Evolutionary conservation across 202 grass and related monocot species (phyloP).

Genomic region (Zoysia matrella): DNA sequence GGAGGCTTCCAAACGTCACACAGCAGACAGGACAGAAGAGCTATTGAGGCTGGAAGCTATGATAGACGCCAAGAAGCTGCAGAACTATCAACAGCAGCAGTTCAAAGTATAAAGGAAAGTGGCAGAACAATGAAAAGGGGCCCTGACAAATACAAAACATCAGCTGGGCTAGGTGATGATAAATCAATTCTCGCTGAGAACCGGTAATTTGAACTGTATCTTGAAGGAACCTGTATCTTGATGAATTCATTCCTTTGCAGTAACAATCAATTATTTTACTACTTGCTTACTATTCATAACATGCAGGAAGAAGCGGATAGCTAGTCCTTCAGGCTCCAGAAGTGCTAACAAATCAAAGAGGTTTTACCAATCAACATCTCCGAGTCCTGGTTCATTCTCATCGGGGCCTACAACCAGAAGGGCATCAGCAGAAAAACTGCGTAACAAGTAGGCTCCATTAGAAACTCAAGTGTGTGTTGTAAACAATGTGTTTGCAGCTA

Average conservation of each 20-base stretch:
- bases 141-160: not conserved
- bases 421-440: not conserved
- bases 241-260: not conserved
- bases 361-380: not conserved
- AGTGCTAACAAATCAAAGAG: not conserved
- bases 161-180: not conserved
- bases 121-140: not conserved
- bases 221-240: not conserved
- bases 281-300: not conserved
- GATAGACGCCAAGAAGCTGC: not conserved
- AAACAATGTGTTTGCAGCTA: not conserved
- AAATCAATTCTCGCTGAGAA: not conserved
- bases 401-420: constrained; percentile 19
- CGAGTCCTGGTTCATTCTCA: not conserved
- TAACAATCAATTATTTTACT: not conserved
- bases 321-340: not conserved
- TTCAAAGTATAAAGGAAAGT: not conserved
- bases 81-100: not conserved
- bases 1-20: not conserved
- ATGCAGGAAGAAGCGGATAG: not conserved
- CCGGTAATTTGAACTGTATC: constrained; percentile 12
- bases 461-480: not conserved
- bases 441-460: not conserved
- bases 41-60: not conserved
- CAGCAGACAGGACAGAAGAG: not conserved